Evolutionary conservation across 768 basidiomycete species (phyloP).

Genomic region (Cantharellus cinnabarinus): DNA sequence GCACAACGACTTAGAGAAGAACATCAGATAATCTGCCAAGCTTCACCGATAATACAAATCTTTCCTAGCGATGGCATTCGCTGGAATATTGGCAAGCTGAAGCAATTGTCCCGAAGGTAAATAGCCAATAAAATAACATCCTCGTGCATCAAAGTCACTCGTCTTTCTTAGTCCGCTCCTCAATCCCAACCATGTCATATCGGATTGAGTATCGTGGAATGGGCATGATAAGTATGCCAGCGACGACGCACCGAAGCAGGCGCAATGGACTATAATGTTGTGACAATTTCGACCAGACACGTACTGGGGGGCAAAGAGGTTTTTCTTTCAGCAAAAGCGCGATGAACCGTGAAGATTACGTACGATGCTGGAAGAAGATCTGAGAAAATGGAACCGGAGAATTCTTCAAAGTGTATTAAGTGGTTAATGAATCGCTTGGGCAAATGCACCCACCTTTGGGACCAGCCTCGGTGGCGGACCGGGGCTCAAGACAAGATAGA

Average conservation of each 20-base stretch:
- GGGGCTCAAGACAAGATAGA: conserved; percentile 3
- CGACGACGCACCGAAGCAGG: conserved; percentile 10
- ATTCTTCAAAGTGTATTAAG: conserved; percentile 6
- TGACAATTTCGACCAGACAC: conserved; percentile 12
- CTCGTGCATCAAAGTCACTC: too few species aligned
- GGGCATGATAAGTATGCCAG: conserved; percentile 12
- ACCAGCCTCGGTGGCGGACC: not conserved
- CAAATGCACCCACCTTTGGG: not conserved
- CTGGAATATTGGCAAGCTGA: too few species aligned
- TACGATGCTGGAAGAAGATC: conserved; percentile 15
- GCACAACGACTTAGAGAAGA: too few species aligned
- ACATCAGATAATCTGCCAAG: too few species aligned
- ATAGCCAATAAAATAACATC: too few species aligned
- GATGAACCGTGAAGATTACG: conserved; percentile 1
- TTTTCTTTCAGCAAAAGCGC: too few species aligned
- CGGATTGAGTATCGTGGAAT: conserved; percentile 13
- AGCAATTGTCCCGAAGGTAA: too few species aligned
- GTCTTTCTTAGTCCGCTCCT: too few species aligned
- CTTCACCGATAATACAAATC: too few species aligned
- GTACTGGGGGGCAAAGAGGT: conserved; percentile 5
- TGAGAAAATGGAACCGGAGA: conserved; percentile 11
- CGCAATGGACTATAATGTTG: conserved; percentile 12
- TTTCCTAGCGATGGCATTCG: too few species aligned
- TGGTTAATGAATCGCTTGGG: not conserved
- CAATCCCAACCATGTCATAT: conserved; percentile 4